A percentile compares a stretch with the other conserved stretches of the same genome.
These are phyloP conservation scores for Eucalyptus curtisii DNA, from an alignment of 345 rosid genomes.

Conservation along the genomic window DNA sequence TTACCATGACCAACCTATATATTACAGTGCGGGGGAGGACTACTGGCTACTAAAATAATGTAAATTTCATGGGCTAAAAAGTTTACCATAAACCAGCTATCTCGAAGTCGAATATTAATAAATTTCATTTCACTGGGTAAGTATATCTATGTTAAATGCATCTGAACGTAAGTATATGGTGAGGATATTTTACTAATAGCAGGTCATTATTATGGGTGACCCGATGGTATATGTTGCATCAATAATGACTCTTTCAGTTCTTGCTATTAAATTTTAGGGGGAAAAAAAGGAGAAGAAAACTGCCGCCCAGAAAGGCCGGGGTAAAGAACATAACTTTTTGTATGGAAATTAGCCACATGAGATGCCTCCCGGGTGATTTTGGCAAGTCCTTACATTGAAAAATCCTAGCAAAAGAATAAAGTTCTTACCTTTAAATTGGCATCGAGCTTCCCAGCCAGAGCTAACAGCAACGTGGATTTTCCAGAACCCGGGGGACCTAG, in stretches of 20 bases:
- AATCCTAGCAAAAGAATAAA: not conserved
- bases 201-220: not conserved
- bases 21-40: not conserved
- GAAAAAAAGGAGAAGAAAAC: not conserved
- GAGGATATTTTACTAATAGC: not conserved
- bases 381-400: not conserved
- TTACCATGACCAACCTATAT: not conserved
- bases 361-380: not conserved
- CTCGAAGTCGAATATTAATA: not conserved
- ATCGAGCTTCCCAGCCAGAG: constrained; percentile 79
- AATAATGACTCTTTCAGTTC: not conserved
- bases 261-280: not conserved
- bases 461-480: constrained; percentile 69
- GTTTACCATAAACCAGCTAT: not conserved
- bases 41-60: not conserved
- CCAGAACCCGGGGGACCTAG: constrained; percentile 97
- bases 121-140: not conserved
- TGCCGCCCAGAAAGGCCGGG: not conserved
- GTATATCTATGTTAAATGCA: not conserved
- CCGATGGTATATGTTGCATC: not conserved
- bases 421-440: constrained; percentile 34
- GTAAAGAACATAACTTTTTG: not conserved
- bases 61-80: not conserved
- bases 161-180: not conserved
- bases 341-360: not conserved